Evolutionary conservation across 768 basidiomycete species (phyloP).

Genomic region (Melanogaster broomeanus): DNA sequence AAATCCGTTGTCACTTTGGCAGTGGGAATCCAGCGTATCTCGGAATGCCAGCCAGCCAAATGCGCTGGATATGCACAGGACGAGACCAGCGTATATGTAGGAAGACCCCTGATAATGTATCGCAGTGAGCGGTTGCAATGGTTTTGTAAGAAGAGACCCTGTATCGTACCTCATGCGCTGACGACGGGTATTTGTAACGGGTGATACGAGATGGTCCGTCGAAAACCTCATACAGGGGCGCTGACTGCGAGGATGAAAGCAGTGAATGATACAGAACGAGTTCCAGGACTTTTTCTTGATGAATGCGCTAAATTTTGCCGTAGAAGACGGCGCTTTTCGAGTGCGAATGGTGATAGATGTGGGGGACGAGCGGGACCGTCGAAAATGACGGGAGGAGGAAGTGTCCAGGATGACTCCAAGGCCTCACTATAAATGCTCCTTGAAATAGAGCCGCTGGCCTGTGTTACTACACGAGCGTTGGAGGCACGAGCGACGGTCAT

Average conservation of each 20-base stretch:
- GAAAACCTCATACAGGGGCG: constrained; percentile 40
- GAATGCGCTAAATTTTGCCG: constrained; percentile 6
- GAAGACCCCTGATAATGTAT: constrained; percentile 2
- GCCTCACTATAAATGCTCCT: constrained; percentile 5
- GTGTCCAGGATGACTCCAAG: constrained; percentile 27
- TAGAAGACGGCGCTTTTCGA: constrained; percentile 10
- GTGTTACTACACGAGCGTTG: constrained; percentile 5
- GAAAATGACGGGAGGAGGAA: constrained; percentile 47
- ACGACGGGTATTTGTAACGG: constrained; percentile 14
- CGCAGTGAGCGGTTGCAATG: neutral
- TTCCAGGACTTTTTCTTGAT: constrained; percentile 1
- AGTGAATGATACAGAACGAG: constrained; percentile 3
- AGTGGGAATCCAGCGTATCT: constrained; percentile 5
- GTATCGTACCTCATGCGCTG: constrained; percentile 16
- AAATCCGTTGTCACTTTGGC: neutral
- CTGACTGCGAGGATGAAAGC: constrained; percentile 27
- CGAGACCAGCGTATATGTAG: constrained; percentile 8
- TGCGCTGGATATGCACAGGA: constrained; percentile 20
- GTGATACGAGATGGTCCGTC: constrained; percentile 46
- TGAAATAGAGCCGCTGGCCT: constrained; percentile 5
- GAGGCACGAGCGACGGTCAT: constrained; percentile 3
- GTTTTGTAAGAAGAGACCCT: neutral
- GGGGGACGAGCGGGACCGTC: constrained; percentile 49
- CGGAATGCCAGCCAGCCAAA: constrained; percentile 23
- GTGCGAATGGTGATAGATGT: constrained; percentile 16